A percentile compares a stretch with the other conserved stretches of the same genome.
These are phyloP conservation scores for Lignosus rhinocerotis DNA, from an alignment of 1,284 basidiomycete genomes.

Conservation along the genomic window DNA sequence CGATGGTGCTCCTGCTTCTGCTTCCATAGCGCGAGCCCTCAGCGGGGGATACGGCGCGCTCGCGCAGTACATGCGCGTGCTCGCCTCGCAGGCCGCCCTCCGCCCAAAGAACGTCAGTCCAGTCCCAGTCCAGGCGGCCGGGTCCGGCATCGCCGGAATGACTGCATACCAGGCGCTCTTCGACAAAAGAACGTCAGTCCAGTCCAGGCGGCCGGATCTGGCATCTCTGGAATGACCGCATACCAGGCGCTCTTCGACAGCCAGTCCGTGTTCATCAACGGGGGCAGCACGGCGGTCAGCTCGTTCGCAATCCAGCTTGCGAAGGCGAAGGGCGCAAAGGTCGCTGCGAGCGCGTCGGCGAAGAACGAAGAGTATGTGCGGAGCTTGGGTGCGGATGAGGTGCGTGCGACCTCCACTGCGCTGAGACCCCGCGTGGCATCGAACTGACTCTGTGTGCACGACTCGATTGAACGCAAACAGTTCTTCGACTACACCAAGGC, in stretches of 20 bases:
- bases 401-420: not conserved
- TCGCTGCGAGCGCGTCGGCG: slow-evolving; percentile 28
- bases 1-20: not conserved
- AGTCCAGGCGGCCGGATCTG: slow-evolving; percentile 23
- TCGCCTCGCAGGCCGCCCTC: slow-evolving; percentile 11
- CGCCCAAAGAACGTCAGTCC: slow-evolving; percentile 21
- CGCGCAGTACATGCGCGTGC: slow-evolving; percentile 23
- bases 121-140: slow-evolving; percentile 21
- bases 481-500: slow-evolving; percentile 60
- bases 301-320: slow-evolving; percentile 30
- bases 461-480: slow-evolving; percentile 20
- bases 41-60: slow-evolving; percentile 20
- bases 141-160: slow-evolving; percentile 18
- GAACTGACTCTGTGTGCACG: not conserved
- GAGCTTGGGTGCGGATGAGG: slow-evolving; percentile 30
- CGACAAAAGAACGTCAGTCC: slow-evolving; percentile 16
- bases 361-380: slow-evolving; percentile 32
- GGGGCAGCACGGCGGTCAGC: slow-evolving; percentile 26
- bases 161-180: slow-evolving; percentile 26
- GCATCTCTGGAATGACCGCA: slow-evolving; percentile 22
- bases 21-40: slow-evolving; percentile 1
- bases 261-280: slow-evolving; percentile 29
- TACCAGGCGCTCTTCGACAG: slow-evolving; percentile 21
- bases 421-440: not conserved
- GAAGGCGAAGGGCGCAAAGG: slow-evolving; percentile 30